Percentiles rank a stretch among this genome's conserved stretches.
Evolutionary conservation across 768 basidiomycete genomes (phyloP).

Genomic region (Russula sp.): DNA sequence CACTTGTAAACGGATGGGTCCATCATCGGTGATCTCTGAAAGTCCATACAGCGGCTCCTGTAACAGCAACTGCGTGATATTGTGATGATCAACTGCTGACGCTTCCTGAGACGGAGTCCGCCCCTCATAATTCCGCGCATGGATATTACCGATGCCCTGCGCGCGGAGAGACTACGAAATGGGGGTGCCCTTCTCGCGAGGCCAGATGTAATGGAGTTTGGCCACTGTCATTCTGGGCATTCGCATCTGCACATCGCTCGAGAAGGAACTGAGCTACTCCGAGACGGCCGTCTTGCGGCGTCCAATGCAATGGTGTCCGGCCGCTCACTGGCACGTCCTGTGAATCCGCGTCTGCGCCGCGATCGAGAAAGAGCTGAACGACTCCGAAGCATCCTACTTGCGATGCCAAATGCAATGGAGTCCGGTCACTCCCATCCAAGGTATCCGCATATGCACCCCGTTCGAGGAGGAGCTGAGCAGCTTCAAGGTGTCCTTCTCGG

Average conservation of each 20-base stretch:
- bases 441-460: neutral
- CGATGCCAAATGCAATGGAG: too few species aligned
- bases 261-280: neutral
- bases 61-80: neutral
- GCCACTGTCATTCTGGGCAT: neutral
- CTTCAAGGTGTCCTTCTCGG: neutral
- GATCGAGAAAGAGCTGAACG: too few species aligned
- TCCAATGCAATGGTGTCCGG: neutral
- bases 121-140: neutral
- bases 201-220: neutral
- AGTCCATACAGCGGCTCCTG: neutral
- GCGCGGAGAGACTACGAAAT: neutral
- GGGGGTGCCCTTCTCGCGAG: neutral
- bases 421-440: too few species aligned
- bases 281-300: neutral
- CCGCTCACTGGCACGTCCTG: neutral
- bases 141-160: neutral
- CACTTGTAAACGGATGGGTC: too few species aligned
- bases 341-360: too few species aligned
- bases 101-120: neutral
- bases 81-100: neutral
- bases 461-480: neutral
- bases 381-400: too few species aligned
- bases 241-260: neutral
- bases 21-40: too few species aligned